A percentile compares a stretch with the other conserved stretches of the same genome.
Conservation (phyloP, 257 asterid species). For the Linderniella brevidens region DNA sequence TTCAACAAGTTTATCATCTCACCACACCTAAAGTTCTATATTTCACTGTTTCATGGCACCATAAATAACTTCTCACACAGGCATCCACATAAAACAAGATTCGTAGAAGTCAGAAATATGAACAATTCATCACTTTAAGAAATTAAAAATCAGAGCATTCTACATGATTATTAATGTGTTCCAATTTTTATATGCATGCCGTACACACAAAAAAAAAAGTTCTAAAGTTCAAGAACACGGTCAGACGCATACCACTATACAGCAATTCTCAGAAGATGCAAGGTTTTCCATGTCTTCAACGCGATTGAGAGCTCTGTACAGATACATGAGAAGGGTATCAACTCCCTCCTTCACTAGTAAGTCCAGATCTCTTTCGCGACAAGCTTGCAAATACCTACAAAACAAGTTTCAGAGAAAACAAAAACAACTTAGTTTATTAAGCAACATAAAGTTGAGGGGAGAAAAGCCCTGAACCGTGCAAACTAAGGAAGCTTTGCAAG, state of each 20-base stretch:
- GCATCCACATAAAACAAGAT: too few relatives aligned
- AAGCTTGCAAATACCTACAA: slow-evolving; percentile 61
- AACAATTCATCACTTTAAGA: background rate
- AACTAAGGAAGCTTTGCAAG: slow-evolving; percentile 13
- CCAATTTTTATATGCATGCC: background rate
- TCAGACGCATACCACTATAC: slow-evolving; percentile 67
- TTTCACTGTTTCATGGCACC: background rate
- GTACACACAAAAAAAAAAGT: background rate
- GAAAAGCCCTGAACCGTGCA: background rate
- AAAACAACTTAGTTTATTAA: background rate
- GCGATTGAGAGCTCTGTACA: slow-evolving; percentile 65
- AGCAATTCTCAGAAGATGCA: slow-evolving; percentile 74
- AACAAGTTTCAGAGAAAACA: background rate
- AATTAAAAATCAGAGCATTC: background rate
- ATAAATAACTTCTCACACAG: background rate
- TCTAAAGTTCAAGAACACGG: background rate
- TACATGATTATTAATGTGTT: background rate
- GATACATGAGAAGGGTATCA: slow-evolving; percentile 88
- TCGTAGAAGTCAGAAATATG: background rate
- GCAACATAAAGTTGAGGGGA: background rate
- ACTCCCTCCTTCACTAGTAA: slow-evolving; percentile 72
- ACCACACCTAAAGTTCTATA: background rate
- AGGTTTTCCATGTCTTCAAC: slow-evolving; percentile 83
- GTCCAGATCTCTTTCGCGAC: slow-evolving; percentile 56
- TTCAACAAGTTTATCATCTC: slow-evolving; percentile 11